These are phyloP conservation scores for Yarrowia sp. DNA, from an alignment of 805 yeast species.

Conservation along the genomic window DNA sequence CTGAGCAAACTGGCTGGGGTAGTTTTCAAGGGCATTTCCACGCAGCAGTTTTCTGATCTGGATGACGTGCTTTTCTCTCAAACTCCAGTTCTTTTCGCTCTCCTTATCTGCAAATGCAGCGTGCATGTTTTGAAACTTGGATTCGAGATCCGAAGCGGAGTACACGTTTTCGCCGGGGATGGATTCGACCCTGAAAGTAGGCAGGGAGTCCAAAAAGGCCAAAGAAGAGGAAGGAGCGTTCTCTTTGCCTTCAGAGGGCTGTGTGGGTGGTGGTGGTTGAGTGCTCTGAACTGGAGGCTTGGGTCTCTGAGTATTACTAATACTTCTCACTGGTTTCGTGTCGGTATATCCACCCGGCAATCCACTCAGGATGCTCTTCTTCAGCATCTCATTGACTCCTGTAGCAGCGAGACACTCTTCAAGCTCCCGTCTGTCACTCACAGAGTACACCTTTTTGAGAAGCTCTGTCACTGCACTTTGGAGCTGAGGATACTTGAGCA, in stretches of 20 bases:
- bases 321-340: not conserved
- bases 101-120: constrained; percentile 72
- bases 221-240: not conserved
- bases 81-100: constrained; percentile 86
- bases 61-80: constrained; percentile 67
- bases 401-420: constrained; percentile 3
- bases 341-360: not conserved
- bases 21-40: constrained; percentile 58
- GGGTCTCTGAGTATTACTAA: too few species aligned
- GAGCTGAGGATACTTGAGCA: constrained; percentile 41
- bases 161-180: not conserved
- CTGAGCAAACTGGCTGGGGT: constrained; percentile 49
- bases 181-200: not conserved
- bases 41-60: constrained; percentile 65
- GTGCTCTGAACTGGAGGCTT: too few species aligned
- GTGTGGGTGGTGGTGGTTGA: not conserved
- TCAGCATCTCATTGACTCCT: not conserved
- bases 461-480: not conserved
- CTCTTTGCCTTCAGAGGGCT: not conserved
- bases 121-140: constrained; percentile 53
- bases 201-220: not conserved
- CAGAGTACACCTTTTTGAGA: constrained; percentile 21
- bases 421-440: constrained; percentile 2
- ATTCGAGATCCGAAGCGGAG: constrained; percentile 44
- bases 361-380: not conserved